These are phyloP conservation scores for Geotrichum candidum DNA, from an alignment of 1,139 yeast species.

Conservation along the genomic window DNA sequence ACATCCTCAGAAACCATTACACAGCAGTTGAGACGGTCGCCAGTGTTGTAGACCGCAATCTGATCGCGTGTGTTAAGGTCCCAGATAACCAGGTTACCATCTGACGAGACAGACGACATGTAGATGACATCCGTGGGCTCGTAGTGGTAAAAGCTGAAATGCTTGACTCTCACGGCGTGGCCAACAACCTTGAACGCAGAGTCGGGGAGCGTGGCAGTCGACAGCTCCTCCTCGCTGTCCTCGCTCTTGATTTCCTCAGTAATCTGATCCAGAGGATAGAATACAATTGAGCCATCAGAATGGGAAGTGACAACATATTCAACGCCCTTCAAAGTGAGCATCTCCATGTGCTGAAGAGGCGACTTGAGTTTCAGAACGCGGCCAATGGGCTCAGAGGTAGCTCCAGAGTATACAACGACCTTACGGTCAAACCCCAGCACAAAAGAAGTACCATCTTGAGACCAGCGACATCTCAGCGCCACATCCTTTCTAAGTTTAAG, in stretches of 20 bases:
- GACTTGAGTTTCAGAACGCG: conserved; percentile 44
- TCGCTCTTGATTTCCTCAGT: conserved; percentile 18
- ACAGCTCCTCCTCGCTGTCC: conserved; percentile 31
- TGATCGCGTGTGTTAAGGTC: conserved; percentile 65
- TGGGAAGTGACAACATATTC: conserved; percentile 65
- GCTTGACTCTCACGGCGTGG: conserved; percentile 82
- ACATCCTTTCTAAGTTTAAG: conserved; percentile 54
- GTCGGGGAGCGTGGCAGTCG: conserved; percentile 23
- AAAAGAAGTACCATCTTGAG: conserved; percentile 54
- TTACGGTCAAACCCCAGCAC: conserved; percentile 67
- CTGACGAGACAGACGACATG: conserved; percentile 81
- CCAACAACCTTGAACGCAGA: conserved; percentile 54
- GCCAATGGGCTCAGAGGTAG: conserved; percentile 53
- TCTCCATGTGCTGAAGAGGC: conserved; percentile 65
- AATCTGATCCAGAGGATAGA: conserved; percentile 40
- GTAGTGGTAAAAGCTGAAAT: conserved; percentile 51
- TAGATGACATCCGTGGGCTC: conserved; percentile 37
- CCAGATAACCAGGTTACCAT: conserved; percentile 91
- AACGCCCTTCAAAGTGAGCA: conserved; percentile 34
- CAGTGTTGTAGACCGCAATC: conserved; percentile 83
- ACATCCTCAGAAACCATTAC: conserved; percentile 70
- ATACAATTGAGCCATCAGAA: conserved; percentile 64
- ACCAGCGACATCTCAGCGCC: conserved; percentile 43
- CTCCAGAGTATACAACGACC: conserved; percentile 59
- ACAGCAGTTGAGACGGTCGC: conserved; percentile 89